Evolutionary conservation across 2,329 filamentous ascomycete genomes (phyloP), one percentile per base, ranked within the genome.

Genomic region (Lecanicillium sp.): DNA sequence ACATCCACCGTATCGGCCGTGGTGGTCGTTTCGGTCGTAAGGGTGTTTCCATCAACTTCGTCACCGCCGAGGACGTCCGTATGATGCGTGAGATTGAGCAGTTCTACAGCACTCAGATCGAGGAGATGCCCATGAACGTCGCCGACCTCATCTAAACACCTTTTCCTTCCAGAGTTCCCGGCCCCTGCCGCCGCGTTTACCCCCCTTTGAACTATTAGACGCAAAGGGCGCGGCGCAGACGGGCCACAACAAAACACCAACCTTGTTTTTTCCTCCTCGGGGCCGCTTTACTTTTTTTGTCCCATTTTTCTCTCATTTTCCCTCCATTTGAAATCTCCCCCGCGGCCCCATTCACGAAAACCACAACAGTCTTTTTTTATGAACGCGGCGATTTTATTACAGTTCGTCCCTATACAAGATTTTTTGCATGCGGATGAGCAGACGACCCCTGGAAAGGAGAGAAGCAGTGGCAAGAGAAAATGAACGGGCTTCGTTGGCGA

Each of bases 31-130:
- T 98, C 78, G 93, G 93, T 73, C 90, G 93, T 73, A 98, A 98
- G 86, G 93, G 93, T 86, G 93, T 98, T 71, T 93, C 93, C 66
- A 98, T 98, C 83, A 98, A 98, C 88, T 98, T 98, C 71, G 93
- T 98, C 70, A 97, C 91, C 54, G 89, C 90, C 63, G 93, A 98
- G 60, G 93, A 98, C 74, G 93, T 98, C 65, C 90, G 91, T 72
- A 97, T 98, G 88, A 94, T 98, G 88, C 84, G 93, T 71, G 93
- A 98, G 75, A 98, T 98, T 63, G 93, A 98, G 74, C 89, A 96
- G 78, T 98, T 97, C 83, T 98, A 98, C 86, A 95, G 89, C 83
- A 98, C 93, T 71, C 93, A 98, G 79, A 97, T 98, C 61, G 93
- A 98, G 77, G 93, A 98, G 83, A 98, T 98, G 93, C 93, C 93